A percentile compares a stretch with the other conserved stretches of the same genome.
These are phyloP conservation scores for Tetracladium setigerum DNA, from an alignment of 495 filamentous ascomycete species.

Conservation along the genomic window DNA sequence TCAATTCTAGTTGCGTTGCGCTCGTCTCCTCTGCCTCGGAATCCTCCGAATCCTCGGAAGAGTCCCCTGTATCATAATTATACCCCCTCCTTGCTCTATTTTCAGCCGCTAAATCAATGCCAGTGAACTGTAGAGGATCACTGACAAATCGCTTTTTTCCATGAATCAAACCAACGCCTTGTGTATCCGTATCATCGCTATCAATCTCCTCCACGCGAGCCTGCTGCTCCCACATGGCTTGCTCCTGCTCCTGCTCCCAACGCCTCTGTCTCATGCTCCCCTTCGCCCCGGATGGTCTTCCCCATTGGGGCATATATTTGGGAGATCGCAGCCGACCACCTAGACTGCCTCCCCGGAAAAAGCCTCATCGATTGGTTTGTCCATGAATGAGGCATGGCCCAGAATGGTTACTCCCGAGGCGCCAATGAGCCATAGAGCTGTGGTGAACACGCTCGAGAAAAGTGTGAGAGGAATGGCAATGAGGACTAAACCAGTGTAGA, in stretches of 20 bases:
- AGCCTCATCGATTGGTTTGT: constrained; percentile 99
- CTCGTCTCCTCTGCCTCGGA: constrained; percentile 45
- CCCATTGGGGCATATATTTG: constrained; percentile 89
- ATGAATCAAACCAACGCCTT: constrained; percentile 43
- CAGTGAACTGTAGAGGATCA: constrained; percentile 56
- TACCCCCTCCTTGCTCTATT: constrained; percentile 30
- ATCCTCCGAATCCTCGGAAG: constrained; percentile 27
- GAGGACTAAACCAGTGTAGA: constrained; percentile 82
- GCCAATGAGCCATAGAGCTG: constrained; percentile 89
- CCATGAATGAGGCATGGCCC: constrained; percentile 92
- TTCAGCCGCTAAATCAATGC: constrained; percentile 42
- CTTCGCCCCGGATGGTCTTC: constrained; percentile 92
- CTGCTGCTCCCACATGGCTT: constrained; percentile 38
- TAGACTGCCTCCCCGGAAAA: constrained; percentile 99
- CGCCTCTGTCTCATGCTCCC: constrained; percentile 52
- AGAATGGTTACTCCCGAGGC: constrained; percentile 85
- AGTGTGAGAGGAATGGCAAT: constrained; percentile 77
- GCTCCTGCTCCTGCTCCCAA: constrained; percentile 43
- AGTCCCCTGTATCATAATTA: constrained; percentile 43
- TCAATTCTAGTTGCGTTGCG: constrained; percentile 45
- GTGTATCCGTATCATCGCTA: constrained; percentile 56
- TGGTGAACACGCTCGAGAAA: constrained; percentile 70
- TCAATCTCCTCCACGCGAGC: constrained; percentile 63
- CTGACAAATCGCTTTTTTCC: constrained; percentile 40
- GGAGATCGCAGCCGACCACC: constrained; percentile 99